Conservation (phyloP, 148 eudicot species). For the Rhododendron williamsianum region DNA sequence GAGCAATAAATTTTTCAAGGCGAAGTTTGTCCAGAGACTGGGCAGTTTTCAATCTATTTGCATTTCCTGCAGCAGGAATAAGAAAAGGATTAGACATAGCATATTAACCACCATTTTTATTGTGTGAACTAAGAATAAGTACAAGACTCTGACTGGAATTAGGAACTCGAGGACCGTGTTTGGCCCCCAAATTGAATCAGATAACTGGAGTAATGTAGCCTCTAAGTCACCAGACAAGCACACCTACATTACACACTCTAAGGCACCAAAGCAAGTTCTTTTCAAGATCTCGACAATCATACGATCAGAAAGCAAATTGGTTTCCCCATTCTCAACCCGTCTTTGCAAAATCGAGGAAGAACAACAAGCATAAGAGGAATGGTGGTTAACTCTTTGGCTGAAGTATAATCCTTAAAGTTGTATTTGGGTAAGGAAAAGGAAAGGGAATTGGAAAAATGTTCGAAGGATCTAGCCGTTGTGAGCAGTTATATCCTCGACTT, state of each 20-base stretch:
- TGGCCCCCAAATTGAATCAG: background rate
- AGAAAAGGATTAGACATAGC: constrained; percentile 9
- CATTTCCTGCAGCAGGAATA: constrained; percentile 39
- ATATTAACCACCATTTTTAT: background rate
- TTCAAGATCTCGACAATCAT: background rate
- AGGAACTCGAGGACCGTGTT: background rate
- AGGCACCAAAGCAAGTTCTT: background rate
- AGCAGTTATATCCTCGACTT: background rate
- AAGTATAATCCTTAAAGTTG: background rate
- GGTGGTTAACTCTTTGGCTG: background rate
- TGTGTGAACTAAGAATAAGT: background rate
- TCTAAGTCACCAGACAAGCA: background rate
- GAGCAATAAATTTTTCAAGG: constrained; percentile 29
- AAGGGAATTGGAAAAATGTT: background rate
- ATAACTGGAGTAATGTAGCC: background rate
- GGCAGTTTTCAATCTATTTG: constrained; percentile 15
- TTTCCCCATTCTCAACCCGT: background rate
- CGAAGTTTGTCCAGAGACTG: constrained; percentile 29
- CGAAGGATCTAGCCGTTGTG: background rate
- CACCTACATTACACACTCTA: background rate
- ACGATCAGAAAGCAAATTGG: background rate
- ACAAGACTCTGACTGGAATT: background rate
- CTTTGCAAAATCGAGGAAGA: background rate
- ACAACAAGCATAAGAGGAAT: background rate
- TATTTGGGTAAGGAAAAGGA: background rate